Evolutionary conservation across 768 basidiomycete species (phyloP).

Genomic region (Boletus pseudopeckii): DNA sequence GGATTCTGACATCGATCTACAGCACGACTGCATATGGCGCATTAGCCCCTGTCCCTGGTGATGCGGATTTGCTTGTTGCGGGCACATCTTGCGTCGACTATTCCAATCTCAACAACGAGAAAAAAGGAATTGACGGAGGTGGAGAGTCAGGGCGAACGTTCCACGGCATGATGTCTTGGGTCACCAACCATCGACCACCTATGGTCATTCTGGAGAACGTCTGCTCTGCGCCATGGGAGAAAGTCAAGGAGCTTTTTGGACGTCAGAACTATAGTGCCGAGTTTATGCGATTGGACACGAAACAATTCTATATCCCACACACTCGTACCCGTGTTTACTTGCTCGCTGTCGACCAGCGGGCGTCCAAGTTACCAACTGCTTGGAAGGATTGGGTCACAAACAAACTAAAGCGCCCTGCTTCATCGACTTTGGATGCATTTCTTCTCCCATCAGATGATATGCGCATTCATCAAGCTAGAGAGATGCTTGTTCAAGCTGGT

Average conservation of each 20-base stretch:
- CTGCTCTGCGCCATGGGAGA: slow-evolving; percentile 82
- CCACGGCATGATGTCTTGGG: slow-evolving; percentile 93
- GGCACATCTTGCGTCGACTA: slow-evolving; percentile 98
- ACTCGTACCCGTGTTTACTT: slow-evolving; percentile 90
- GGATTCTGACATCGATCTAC: slow-evolving; percentile 4
- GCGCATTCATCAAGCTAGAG: slow-evolving; percentile 83
- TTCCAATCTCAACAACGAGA: slow-evolving; percentile 91
- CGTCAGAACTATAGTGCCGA: slow-evolving; percentile 72
- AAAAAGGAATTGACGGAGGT: slow-evolving; percentile 83
- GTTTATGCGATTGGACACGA: slow-evolving; percentile 72
- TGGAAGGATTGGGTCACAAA: slow-evolving; percentile 64
- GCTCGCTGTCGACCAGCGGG: slow-evolving; percentile 67
- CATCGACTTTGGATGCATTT: slow-evolving; percentile 87
- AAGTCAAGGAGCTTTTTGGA: slow-evolving; percentile 74
- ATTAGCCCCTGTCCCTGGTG: slow-evolving; percentile 78
- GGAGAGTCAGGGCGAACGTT: slow-evolving; percentile 95
- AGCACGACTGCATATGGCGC: slow-evolving; percentile 94
- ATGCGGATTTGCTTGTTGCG: slow-evolving; percentile 87
- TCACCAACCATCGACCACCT: slow-evolving; percentile 79
- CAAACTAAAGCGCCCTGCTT: slow-evolving; percentile 77
- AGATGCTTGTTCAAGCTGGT: slow-evolving; percentile 74
- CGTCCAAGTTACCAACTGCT: slow-evolving; percentile 55
- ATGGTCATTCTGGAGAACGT: slow-evolving; percentile 96
- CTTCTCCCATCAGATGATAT: slow-evolving; percentile 89
- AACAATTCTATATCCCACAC: slow-evolving; percentile 91